Base-by-base conservation (phyloP, 2,329 filamentous ascomycete genomes). In the Blastomyces percursus region DNA sequence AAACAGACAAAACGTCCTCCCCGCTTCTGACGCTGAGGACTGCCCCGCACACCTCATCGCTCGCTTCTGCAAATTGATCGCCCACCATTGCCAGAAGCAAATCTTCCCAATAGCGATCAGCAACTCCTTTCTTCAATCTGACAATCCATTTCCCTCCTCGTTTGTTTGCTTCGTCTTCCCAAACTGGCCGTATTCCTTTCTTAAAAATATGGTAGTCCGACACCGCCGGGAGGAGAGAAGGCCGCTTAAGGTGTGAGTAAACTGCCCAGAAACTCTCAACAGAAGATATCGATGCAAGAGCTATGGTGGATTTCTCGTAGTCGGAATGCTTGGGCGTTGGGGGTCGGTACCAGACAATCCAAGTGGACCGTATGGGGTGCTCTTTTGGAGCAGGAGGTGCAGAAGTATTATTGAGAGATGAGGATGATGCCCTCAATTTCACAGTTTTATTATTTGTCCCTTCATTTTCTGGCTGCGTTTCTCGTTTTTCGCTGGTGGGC, bases 171-270 rank as follows among this genome's bases (percentile, higher is more conserved):
- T 96, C 91, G 69, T 99, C 94, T 76, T 99, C 94, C 94, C 94
- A 99, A 69, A 99, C 94, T 27, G 94, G 94, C 64, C 94, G 86
- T 65, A 99, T 92, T 61, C 92, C 93, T 72, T 94, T 91, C 77
- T 94, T 96, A 81, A 99, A 99, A 64, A 99, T 87, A 74, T 99
- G 94, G 73, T 96, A 99, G 77, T 99, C 94, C 30, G 92, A 96
- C 38, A 97, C 93, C 4, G 93, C 87, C 7, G 93, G 93, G 63
- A 99, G 81, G 42, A 83, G 80, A 44, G 92, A 97, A 2, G 95
- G 94, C 35, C 89, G 86, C 78, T 95, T 96, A 57, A 99, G 82
- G 75, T 97, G 91, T 61, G 84, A 81, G 73, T 96, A 97, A 46
- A 96, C 86, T 57, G 85, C 82, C 85, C 91, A 96, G 74, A 99